phyloP scores from a whole-genome alignment of 2,329 filamentous ascomycete genomes.

The Ophiostoma piceae region DNA sequence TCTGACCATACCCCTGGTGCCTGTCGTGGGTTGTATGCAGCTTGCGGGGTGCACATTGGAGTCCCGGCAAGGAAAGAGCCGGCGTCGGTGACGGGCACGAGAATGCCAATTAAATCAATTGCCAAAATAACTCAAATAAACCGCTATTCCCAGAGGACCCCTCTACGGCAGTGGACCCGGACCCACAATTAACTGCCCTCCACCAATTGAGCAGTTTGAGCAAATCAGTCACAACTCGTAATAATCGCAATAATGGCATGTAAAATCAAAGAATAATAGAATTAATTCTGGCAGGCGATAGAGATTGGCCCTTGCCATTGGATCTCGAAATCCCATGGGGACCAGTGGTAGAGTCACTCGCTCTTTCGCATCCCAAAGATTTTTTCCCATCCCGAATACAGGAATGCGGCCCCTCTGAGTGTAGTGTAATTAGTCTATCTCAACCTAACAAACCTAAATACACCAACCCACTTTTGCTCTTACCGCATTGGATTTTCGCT shows the following conservation, averaged over 20 bases:
- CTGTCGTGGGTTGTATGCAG: constrained; percentile 10
- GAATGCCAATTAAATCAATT: neutral
- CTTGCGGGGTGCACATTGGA: neutral
- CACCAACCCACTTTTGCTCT: constrained; percentile 1
- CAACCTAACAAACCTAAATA: neutral
- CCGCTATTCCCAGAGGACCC: neutral
- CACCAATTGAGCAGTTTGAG: neutral
- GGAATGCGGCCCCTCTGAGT: neutral
- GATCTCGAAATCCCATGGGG: neutral
- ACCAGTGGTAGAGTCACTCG: neutral
- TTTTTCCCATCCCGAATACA: constrained; percentile 22
- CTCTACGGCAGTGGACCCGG: neutral
- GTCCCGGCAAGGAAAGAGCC: neutral
- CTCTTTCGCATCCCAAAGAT: constrained; percentile 14
- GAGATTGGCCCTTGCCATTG: constrained; percentile 12
- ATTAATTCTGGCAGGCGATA: neutral
- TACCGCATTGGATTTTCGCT: constrained; percentile 5
- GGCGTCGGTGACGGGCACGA: constrained; percentile 7
- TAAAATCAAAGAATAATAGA: neutral
- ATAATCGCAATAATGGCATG: neutral
- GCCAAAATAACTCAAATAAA: neutral
- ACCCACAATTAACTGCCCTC: neutral
- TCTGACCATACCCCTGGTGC: constrained; percentile 4
- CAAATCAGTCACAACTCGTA: neutral
- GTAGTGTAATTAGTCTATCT: neutral